A percentile compares a stretch with the other conserved stretches of the same genome.
Evolutionary conservation across 2,329 filamentous ascomycete genomes (phyloP).

Genomic region (Coniochaeta sp.): DNA sequence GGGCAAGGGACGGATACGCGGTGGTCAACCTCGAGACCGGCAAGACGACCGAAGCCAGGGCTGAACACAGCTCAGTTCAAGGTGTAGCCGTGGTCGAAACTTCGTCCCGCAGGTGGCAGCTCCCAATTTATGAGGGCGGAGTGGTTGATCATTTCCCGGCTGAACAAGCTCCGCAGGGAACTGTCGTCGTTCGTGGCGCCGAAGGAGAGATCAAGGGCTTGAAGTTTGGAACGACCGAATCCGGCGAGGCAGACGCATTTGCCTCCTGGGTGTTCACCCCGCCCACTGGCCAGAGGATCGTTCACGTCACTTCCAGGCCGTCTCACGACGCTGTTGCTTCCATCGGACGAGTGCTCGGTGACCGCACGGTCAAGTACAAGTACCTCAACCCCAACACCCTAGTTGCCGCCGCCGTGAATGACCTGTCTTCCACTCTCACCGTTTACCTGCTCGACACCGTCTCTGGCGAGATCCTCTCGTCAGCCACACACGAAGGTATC

Average conservation of each 20-base stretch:
- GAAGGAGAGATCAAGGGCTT: slow-evolving; percentile 48
- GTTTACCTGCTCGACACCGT: slow-evolving; percentile 81
- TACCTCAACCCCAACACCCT: slow-evolving; percentile 86
- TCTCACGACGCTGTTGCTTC: slow-evolving; percentile 84
- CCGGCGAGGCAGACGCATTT: slow-evolving; percentile 31
- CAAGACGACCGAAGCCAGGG: slow-evolving; percentile 36
- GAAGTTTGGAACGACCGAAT: slow-evolving; percentile 38
- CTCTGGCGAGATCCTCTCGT: slow-evolving; percentile 72
- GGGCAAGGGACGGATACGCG: slow-evolving; percentile 56
- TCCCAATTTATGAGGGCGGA: slow-evolving; percentile 46
- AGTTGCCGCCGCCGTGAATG: slow-evolving; percentile 63
- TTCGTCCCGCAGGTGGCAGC: slow-evolving; percentile 43
- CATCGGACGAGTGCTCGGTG: slow-evolving; percentile 86
- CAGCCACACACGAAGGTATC: slow-evolving; percentile 63
- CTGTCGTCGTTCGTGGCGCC: slow-evolving; percentile 44
- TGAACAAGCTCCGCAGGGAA: slow-evolving; percentile 41
- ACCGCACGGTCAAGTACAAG: slow-evolving; percentile 94
- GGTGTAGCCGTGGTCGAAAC: slow-evolving; percentile 47
- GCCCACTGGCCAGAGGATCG: slow-evolving; percentile 58
- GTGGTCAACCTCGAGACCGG: slow-evolving; percentile 48
- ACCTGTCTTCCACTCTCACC: slow-evolving; percentile 51
- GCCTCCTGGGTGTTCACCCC: slow-evolving; percentile 69
- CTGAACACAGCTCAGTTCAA: slow-evolving; percentile 30
- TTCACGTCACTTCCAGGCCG: slow-evolving; percentile 60
- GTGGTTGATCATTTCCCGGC: slow-evolving; percentile 38